Evolutionary conservation across 371 early-diverging fungal species (phyloP), one percentile per base, ranked within the genome.

Genomic region (Umbelopsis sp.): DNA sequence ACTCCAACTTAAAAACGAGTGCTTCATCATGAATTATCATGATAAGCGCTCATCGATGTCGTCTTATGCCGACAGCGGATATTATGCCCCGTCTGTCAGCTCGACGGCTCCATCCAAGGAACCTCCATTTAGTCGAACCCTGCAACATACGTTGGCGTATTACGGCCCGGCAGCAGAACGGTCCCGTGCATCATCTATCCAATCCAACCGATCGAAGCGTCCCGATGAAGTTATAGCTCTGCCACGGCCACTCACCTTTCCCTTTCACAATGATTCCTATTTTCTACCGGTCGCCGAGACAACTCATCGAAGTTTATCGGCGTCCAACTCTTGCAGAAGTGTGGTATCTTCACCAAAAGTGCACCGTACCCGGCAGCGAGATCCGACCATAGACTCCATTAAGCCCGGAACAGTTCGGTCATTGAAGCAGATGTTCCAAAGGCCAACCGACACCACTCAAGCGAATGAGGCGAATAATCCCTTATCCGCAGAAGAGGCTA

Each of bases 211-310:
- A n/a, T 77, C 72, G 64, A 74, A 78, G 8, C 77, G 79, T 29
- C 77, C 78, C 11, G 84, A 84, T 69, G 72, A 77, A 45, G 84
- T 84, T 18, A 80, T 81, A 65, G 76, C 82, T 41, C 80, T 80
- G 62, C 84, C 84, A 32, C 76, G 82, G 44, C 84, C 84, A 32
- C 68, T 84, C 5, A 79, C 82, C 20, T 84, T 84, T 67, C 84
- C 84, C 44, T 84, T 81, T 57, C 84, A 84, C 70, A 84, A 84
- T 53, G 84, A 84, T 70, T 81, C 77, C 44, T 80, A 81, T 63
- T 84, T 84, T 69, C 67, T 84, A 45, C 84, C 84, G 32, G 77
- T 81, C 35, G 84, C 80, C 46, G 84, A 84, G 69, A 80, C 80
- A 7, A 18, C 57, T 1, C 57, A 57, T 3, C 29, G 12, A 24